Evolutionary conservation across 2,329 filamentous ascomycete genomes (phyloP), one percentile per base, ranked within the genome.

Genomic region (Microcera coccophila): DNA sequence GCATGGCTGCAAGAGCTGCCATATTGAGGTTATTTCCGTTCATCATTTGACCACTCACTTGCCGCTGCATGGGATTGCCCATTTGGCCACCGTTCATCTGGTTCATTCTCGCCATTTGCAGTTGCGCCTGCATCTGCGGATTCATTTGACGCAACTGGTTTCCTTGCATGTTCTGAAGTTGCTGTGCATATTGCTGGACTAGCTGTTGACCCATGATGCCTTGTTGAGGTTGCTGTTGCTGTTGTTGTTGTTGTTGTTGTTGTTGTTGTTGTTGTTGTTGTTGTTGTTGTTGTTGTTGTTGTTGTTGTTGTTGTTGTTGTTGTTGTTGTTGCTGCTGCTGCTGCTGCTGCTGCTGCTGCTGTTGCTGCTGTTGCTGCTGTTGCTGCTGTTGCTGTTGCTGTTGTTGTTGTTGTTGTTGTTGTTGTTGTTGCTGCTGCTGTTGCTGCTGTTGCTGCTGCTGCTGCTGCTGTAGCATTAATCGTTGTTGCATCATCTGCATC

Each of bases 321-420:
- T 73, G 64, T 26, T 65, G 66, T 47, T 64, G 68, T 28, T 74
- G 57, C 44, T 68, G 62, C 41, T 72, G 68, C 3, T 65, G 62
- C 51, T 73, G 72, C 39, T 71, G 68, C 29, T 71, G 67, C 2
- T 67, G 65, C 36, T 70, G 60, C 24, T 70, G 68, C 42, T 70
- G 67, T 16, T 61, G 67, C 60, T 67, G 58, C 63, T 69, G 71
- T 53, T 64, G 68, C 49, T 57, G 67, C 47, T 60, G 62, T 42
- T 64, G 53, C 34, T 57, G 55, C 16, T 55, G 55, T 15, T 57
- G 55, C 12, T 54, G 53, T 5, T 49, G 53, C 14, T 49, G 42
- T 48, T 59, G 62, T 38, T 65, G 54, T 28, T 62, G 60, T n/a
- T 59, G 58, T 14, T 58, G 57, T 8, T 57, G 56, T 8, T 55